Evolutionary conservation across 441 rosid genomes (phyloP), one percentile per base, ranked within the genome.

Genomic region (Arabidopsis hybrid): DNA sequence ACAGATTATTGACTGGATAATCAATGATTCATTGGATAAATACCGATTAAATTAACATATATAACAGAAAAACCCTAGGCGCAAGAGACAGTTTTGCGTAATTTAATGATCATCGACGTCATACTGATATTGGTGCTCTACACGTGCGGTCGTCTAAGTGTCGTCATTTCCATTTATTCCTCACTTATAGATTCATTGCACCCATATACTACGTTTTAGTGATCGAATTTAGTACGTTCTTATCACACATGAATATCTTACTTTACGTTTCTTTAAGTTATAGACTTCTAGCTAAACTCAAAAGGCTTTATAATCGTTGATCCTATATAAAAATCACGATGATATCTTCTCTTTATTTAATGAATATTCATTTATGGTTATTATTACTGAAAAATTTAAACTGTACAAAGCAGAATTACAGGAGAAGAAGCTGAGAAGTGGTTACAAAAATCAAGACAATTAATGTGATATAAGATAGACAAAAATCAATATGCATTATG

Each of bases 101-200:
- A 57, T 58, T 58, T 13, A 45, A 17, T 69, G 65, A 11, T 45
- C 17, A 11, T 34, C 36, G 47, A 57, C 65, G 73, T 69, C 65
- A 69, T 57, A 17, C 26, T 18, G 29, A 9, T 58, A 46, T 18
- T 58, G 47, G 47, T 46, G 6, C 5, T 46, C 63, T 49, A 69
- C 73, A 29, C 57, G 38, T 69, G 58, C 46, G 65, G n/a, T n/a
- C n/a, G 3, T 69, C 58, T 35, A 59, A 45, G 66, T 35, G 58
- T 43, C 53, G 11, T 42, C 32, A 67, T 42, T 3, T 42, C 32
- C 53, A 42, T 42, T 2, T 42, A 51, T 8, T 21, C 21, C 21
- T 47, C 51, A 6, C 18, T 16, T 46, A 4, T n/a, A 46, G 51
- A 46, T 46, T 46, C 18, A 14, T 14, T 46, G 9, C 46, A 42